These are phyloP conservation scores for Aureobasidium sp. DNA, from an alignment of 2,329 filamentous ascomycete species.

Conservation along the genomic window DNA sequence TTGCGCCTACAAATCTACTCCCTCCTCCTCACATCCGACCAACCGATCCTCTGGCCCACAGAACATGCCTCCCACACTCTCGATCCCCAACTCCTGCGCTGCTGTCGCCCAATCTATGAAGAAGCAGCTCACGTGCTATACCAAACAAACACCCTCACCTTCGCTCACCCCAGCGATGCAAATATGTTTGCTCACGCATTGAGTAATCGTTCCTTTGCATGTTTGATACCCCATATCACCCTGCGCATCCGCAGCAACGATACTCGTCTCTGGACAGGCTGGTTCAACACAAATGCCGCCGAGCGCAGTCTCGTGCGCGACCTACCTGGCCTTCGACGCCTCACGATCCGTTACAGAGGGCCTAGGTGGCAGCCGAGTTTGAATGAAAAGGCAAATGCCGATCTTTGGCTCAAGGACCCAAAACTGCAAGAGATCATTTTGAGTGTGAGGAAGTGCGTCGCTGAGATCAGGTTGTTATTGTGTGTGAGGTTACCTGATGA, in stretches of 20 bases:
- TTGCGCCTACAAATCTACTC: constrained; percentile 27
- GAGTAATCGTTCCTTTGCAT: constrained; percentile 13
- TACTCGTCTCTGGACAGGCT: constrained; percentile 29
- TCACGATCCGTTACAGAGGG: constrained; percentile 24
- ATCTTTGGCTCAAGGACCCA: constrained; percentile 12
- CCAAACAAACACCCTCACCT: constrained; percentile 25
- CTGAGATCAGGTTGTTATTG: not conserved
- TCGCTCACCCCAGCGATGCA: constrained; percentile 29
- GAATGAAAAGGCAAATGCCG: constrained; percentile 12
- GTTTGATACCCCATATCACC: constrained; percentile 17
- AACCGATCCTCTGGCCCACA: constrained; percentile 23
- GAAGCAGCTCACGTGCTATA: constrained; percentile 28
- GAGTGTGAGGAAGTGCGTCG: constrained; percentile 13
- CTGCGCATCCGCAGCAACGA: constrained; percentile 27
- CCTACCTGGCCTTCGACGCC: constrained; percentile 23
- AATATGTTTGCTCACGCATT: constrained; percentile 30
- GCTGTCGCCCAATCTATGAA: constrained; percentile 23
- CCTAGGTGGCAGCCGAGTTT: constrained; percentile 22
- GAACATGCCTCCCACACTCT: constrained; percentile 14
- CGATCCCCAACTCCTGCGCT: constrained; percentile 24
- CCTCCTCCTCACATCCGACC: constrained; percentile 21
- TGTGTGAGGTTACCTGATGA: constrained; percentile 1
- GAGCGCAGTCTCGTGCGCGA: constrained; percentile 24
- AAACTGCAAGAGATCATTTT: constrained; percentile 13
- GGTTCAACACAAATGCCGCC: constrained; percentile 23